These are phyloP conservation scores for Podospora pseudoanserina DNA, from an alignment of 495 filamentous ascomycete species.

Conservation along the genomic window DNA sequence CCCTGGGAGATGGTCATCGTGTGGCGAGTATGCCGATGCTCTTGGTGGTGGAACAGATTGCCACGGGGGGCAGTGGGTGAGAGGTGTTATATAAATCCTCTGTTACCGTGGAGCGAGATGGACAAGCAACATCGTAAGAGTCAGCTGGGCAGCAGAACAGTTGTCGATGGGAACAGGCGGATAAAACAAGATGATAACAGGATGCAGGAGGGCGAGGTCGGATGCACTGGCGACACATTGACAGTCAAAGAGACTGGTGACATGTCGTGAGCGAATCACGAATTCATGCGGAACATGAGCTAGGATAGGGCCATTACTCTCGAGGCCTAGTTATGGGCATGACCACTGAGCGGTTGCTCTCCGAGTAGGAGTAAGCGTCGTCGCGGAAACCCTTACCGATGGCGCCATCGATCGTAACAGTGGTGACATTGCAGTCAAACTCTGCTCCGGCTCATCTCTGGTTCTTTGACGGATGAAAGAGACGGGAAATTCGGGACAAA, in stretches of 20 bases:
- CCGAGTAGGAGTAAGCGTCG: conserved; percentile 3
- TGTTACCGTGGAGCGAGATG: not conserved
- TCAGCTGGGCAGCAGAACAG: not conserved
- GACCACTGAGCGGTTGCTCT: not conserved
- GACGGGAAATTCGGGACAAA: not conserved
- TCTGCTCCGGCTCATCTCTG: not conserved
- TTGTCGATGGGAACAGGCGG: not conserved
- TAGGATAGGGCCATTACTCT: not conserved
- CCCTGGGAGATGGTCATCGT: conserved; percentile 24
- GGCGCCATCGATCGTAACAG: conserved; percentile 33
- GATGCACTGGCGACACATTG: conserved; percentile 12
- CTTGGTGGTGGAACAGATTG: not conserved
- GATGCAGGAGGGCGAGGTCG: conserved; percentile 11
- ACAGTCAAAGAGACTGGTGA: conserved; percentile 18
- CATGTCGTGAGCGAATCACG: conserved; percentile 27
- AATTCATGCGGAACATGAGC: conserved; percentile 15
- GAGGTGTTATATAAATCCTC: not conserved
- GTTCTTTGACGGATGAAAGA: not conserved
- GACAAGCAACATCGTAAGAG: too few species aligned
- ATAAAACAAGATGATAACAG: not conserved
- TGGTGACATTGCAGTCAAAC: conserved; percentile 30
- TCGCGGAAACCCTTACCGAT: conserved; percentile 24
- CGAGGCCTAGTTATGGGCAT: not conserved
- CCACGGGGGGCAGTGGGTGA: not conserved
- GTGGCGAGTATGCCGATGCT: not conserved